Base-by-base conservation (phyloP, 2,329 filamentous ascomycete genomes). In the Geosmithia putterillii region DNA sequence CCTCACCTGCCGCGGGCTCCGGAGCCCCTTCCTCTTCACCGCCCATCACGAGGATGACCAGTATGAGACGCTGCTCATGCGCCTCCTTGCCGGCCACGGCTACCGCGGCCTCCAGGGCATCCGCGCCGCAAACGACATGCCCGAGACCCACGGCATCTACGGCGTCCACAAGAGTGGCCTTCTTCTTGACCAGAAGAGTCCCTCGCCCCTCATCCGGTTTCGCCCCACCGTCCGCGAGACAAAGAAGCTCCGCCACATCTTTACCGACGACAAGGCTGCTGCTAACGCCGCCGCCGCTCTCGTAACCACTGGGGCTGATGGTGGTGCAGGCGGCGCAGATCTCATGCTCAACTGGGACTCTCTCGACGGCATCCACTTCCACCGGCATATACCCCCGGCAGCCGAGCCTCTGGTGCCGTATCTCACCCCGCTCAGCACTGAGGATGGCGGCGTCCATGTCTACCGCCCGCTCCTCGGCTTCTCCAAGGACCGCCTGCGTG, bases 31-130 rank as follows among this genome's bases (percentile, higher is more conserved):
- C 18, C 58, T 96, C 2, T 72, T 95, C 35, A 66, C 94, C 22
- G 92, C 82, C 4, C 92, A 98, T 57, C 92, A 98, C 57, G 69
- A 74, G 48, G 89, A 95, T 54, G 92, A 98, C 54, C 86, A 92
- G 55, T 83, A 88, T 44, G 92, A 98, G 64, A 95, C 89, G 0
- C 71, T 94, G 4, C 63, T 96, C 41, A 84, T 88, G 79, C 76
- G 92, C 37, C 61, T 96, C 32, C 61, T 81, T 8, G 67, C 69
- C 3, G 79, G 81, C 0, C 83, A 86, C 52, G 66, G 74, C 2
- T 74, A 76, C n/a, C 66, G 73, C n/a, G 88, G 86, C 0, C 65
- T 95, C 23, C 66, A 71, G 15, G 87, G 84, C 3, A 92, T 94
- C 52, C 71, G 70, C 9, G 52, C 66, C 3, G 67, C 74, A 17